A percentile compares a stretch with the other conserved stretches of the same genome.
Evolutionary conservation across 2,329 filamentous ascomycete genomes (phyloP).

Genomic region (Botrytis pseudocinerea): DNA sequence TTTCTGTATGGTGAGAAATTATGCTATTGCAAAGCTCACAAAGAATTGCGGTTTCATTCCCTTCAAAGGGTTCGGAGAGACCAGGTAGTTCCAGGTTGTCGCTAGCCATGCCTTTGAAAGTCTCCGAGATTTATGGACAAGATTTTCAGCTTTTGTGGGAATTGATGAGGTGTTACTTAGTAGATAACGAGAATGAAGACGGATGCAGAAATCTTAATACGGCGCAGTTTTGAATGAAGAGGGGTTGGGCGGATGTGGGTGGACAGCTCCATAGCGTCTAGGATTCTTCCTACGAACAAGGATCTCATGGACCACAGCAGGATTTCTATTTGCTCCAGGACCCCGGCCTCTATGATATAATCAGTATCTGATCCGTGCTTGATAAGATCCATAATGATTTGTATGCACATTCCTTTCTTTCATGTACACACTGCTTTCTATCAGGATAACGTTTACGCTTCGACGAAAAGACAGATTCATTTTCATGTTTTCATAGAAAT

Average conservation of each 20-base stretch:
- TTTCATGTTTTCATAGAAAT: background rate
- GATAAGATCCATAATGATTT: background rate
- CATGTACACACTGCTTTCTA: background rate
- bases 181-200: background rate
- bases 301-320: too few species aligned
- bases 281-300: background rate
- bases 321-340: background rate
- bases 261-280: background rate
- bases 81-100: background rate
- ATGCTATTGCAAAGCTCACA: background rate
- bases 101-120: background rate
- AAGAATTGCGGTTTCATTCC: background rate
- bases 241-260: background rate
- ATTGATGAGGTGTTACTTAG: background rate
- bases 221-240: background rate
- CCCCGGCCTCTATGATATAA: background rate
- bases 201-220: accelerated
- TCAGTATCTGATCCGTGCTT: background rate
- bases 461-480: background rate
- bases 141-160: background rate
- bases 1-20: background rate
- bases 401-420: too few species aligned
- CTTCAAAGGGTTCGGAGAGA: background rate
- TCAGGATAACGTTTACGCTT: background rate
- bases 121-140: background rate